phyloP scores from a whole-genome alignment of 331 rosid species.

The Malus hybrid region DNA sequence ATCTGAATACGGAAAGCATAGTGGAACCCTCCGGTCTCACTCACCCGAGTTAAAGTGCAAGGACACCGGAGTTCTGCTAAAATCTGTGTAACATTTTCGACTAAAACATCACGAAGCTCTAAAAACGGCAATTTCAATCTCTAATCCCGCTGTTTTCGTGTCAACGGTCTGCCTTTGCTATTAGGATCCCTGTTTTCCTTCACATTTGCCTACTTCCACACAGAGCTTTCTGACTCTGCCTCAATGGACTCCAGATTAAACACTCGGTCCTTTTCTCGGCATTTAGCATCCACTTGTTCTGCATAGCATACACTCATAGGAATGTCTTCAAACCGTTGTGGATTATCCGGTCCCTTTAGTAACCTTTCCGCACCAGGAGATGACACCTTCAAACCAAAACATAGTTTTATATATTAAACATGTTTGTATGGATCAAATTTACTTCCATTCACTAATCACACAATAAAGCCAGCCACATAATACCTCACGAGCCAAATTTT shows the following conservation, averaged over 20 bases:
- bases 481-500: conserved; percentile 80
- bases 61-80: not conserved
- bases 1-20: not conserved
- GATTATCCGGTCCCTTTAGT: conserved; percentile 70
- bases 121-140: conserved; percentile 63
- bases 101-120: not conserved
- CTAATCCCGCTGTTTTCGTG: conserved; percentile 79
- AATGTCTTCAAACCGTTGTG: conserved; percentile 61
- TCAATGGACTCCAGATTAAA: conserved; percentile 58
- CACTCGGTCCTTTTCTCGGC: conserved; percentile 46
- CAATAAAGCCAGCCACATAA: not conserved
- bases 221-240: conserved; percentile 44
- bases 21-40: not conserved
- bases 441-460: not conserved
- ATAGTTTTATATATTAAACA: not conserved
- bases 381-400: conserved; percentile 54
- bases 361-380: conserved; percentile 90
- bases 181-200: conserved; percentile 71
- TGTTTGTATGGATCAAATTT: conserved; percentile 5
- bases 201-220: conserved; percentile 84
- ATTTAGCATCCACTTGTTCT: conserved; percentile 38
- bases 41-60: not conserved
- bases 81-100: not conserved
- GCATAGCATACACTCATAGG: conserved; percentile 61
- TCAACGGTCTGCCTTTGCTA: conserved; percentile 71